phyloP scores from a whole-genome alignment of 768 basidiomycete genomes.

The Naganishia randhawae region DNA sequence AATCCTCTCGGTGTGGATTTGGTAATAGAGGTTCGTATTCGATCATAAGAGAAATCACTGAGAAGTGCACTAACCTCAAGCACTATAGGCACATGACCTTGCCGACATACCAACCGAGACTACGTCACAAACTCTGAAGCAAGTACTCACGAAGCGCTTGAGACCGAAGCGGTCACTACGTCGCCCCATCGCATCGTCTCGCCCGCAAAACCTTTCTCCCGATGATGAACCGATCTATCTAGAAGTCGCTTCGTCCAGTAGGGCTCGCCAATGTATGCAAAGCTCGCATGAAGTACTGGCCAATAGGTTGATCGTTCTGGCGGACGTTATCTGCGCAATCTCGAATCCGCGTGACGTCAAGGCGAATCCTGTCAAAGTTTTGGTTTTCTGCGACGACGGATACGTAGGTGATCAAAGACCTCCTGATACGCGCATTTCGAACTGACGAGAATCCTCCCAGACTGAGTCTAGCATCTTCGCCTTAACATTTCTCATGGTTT shows the following conservation, averaged over 20 bases:
- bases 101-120: slow-evolving; percentile 25
- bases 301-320: slow-evolving; percentile 25
- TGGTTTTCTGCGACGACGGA: slow-evolving; percentile 49
- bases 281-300: slow-evolving; percentile 16
- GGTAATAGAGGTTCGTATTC: slow-evolving; percentile 27
- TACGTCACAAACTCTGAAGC: slow-evolving; percentile 1
- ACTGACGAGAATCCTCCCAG: slow-evolving; percentile 46
- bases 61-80: not conserved
- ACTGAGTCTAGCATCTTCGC: slow-evolving; percentile 89
- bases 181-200: not conserved
- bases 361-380: slow-evolving; percentile 31
- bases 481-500: slow-evolving; percentile 75
- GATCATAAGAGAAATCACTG: not conserved
- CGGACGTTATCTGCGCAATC: slow-evolving; percentile 16
- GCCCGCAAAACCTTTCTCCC: not conserved
- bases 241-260: slow-evolving; percentile 25
- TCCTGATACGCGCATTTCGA: not conserved
- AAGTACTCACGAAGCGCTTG: not conserved
- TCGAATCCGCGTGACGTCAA: slow-evolving; percentile 17
- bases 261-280: slow-evolving; percentile 15
- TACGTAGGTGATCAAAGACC: slow-evolving; percentile 30
- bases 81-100: slow-evolving; percentile 28
- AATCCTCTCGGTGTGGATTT: slow-evolving; percentile 19
- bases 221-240: slow-evolving; percentile 25
- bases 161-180: slow-evolving; percentile 13